Conservation (phyloP, 768 basidiomycete species). For the Nidula microcarpa region DNA sequence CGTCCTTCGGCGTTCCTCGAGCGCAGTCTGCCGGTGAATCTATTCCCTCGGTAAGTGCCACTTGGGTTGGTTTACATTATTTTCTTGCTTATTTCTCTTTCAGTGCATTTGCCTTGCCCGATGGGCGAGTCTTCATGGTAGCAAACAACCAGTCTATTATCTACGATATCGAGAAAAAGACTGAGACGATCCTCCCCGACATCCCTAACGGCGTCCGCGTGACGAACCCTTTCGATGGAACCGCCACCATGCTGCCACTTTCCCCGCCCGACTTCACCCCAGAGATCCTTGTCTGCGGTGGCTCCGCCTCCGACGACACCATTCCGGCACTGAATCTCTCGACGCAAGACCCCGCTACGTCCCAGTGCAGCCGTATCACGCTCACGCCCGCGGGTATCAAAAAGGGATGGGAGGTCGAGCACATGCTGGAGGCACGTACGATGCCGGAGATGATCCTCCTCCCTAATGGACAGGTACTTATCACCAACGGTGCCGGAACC, state of each 20-base stretch:
- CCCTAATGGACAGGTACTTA: constrained; percentile 40
- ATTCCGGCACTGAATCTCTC: constrained; percentile 24
- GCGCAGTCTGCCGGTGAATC: constrained; percentile 20
- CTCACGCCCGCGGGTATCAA: constrained; percentile 38
- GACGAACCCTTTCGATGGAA: constrained; percentile 36
- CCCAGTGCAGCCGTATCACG: constrained; percentile 39
- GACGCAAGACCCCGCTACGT: constrained; percentile 37
- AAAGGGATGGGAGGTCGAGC: constrained; percentile 42
- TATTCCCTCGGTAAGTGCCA: constrained; percentile 22
- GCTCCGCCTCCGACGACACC: constrained; percentile 28
- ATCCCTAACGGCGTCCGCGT: constrained; percentile 43
- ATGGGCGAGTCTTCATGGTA: constrained; percentile 36
- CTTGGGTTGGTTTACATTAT: constrained; percentile 4
- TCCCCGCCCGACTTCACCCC: constrained; percentile 36
- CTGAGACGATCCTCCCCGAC: constrained; percentile 34
- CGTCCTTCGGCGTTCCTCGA: constrained; percentile 21
- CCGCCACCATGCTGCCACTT: constrained; percentile 31
- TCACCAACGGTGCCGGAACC: constrained; percentile 39
- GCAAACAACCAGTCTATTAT: constrained; percentile 40
- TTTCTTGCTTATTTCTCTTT: constrained; percentile 8
- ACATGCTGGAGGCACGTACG: constrained; percentile 35
- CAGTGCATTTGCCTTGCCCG: constrained; percentile 31
- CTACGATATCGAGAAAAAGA: constrained; percentile 32
- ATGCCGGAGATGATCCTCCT: constrained; percentile 37
- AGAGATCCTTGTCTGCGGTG: constrained; percentile 46